phyloP scores from a whole-genome alignment of 176 grass and related monocot genomes.

The Oryza glaberrima region DNA sequence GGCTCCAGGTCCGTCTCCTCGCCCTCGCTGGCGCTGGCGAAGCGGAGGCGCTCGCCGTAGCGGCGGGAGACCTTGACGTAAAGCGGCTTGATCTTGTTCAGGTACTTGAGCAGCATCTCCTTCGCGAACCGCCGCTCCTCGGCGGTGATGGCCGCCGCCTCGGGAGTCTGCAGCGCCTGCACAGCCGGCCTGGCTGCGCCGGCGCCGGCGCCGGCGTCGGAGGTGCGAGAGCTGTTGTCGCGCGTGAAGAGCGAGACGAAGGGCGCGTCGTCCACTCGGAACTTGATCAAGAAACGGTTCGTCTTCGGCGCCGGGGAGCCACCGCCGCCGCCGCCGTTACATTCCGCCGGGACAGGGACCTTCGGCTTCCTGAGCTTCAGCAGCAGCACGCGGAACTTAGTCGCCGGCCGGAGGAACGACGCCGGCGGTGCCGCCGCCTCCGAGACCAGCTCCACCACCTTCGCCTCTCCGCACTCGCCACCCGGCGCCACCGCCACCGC shows the following conservation, averaged over 20 bases:
- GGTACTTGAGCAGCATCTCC: constrained; percentile 80
- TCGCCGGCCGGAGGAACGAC: constrained; percentile 63
- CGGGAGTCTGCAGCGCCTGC: not conserved
- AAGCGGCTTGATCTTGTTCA: constrained; percentile 85
- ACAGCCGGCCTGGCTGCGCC: not conserved
- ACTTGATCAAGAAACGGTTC: constrained; percentile 75
- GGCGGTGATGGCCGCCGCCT: constrained; percentile 36
- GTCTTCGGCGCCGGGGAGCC: constrained; percentile 30
- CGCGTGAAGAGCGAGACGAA: constrained; percentile 81
- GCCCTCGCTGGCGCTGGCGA: constrained; percentile 47
- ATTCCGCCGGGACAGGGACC: not conserved
- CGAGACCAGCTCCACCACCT: constrained; percentile 19
- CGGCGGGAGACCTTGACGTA: constrained; percentile 80
- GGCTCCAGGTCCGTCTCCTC: constrained; percentile 63
- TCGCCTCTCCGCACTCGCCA: not conserved
- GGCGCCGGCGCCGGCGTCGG: constrained; percentile 41
- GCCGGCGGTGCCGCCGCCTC: not conserved
- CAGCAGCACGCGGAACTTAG: constrained; percentile 84
- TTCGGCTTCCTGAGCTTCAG: constrained; percentile 67
- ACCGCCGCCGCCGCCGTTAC: not conserved
- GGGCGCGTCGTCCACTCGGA: constrained; percentile 70
- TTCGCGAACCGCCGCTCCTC: constrained; percentile 76
- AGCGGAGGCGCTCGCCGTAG: constrained; percentile 69
- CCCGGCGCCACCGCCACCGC: not conserved
- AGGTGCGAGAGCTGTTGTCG: constrained; percentile 66